Evolutionary conservation across 2,329 filamentous ascomycete genomes (phyloP).

Genomic region (Pseudogymnoascus sp.): DNA sequence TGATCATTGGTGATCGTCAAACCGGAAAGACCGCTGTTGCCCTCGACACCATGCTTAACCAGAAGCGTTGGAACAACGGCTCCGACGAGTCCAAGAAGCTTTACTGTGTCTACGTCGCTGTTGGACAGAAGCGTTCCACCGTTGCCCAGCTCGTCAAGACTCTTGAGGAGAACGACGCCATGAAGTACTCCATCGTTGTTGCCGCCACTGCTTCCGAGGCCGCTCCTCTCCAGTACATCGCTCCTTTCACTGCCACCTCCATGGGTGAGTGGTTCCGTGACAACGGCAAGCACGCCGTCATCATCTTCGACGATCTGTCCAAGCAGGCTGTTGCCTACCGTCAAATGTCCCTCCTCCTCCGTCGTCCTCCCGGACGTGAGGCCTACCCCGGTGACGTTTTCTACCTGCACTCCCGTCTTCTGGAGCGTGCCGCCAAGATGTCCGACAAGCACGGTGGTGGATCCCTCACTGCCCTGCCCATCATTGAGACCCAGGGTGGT

Average conservation of each 20-base stretch:
- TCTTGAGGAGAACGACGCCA: conserved; percentile 97
- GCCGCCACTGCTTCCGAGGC: conserved; percentile 97
- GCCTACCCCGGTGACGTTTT: conserved; percentile 98
- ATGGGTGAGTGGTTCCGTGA: conserved; percentile 69
- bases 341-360: conserved; percentile 97
- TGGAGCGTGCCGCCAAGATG: conserved; percentile 99
- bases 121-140: conserved; percentile 99
- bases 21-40: conserved; percentile 99
- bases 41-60: conserved; percentile 97
- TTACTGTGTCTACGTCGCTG: conserved; percentile 98
- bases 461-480: conserved; percentile 90
- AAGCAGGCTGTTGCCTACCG: conserved; percentile 98
- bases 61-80: conserved; percentile 91
- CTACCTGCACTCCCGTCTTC: conserved; percentile 98
- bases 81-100: conserved; percentile 95
- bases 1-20: conserved; percentile 99
- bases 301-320: conserved; percentile 91
- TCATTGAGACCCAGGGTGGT: conserved; percentile 99
- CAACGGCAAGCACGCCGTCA: conserved; percentile 76
- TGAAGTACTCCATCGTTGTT: conserved; percentile 94
- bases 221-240: conserved; percentile 86
- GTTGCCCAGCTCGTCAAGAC: conserved; percentile 99
- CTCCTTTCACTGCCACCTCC: conserved; percentile 67
- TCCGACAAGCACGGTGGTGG: conserved; percentile 90
- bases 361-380: conserved; percentile 97